Conservation (phyloP, 495 filamentous ascomycete genomes). For the Daldinia caldariorum region DNA sequence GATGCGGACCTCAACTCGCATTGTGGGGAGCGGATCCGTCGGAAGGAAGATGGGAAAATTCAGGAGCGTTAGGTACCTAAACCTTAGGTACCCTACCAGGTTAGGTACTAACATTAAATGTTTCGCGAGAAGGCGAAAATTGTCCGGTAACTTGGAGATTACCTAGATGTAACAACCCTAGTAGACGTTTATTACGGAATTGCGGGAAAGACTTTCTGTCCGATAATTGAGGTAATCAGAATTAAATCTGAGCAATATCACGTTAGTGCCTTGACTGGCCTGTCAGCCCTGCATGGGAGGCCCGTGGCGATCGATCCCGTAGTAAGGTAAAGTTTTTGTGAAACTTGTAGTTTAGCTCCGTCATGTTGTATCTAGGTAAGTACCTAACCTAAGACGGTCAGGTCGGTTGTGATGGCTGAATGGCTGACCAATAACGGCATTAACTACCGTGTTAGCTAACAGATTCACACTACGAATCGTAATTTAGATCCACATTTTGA, state of each 20-base stretch:
- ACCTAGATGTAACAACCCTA: no score
- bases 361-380: no score
- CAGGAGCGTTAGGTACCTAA: slow-evolving; percentile 5
- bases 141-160: not conserved
- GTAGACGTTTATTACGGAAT: slow-evolving; percentile 23
- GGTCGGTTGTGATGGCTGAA: no score
- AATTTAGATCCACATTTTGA: slow-evolving; percentile 34
- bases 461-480: slow-evolving; percentile 12
- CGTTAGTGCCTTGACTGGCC: not conserved
- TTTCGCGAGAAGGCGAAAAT: slow-evolving; percentile 4
- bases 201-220: not conserved
- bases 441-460: slow-evolving; percentile 14
- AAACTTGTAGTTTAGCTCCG: no score
- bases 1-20: not conserved
- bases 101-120: not conserved
- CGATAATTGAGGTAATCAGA: not conserved
- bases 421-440: slow-evolving; percentile 3
- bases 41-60: slow-evolving; percentile 28
- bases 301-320: not conserved
- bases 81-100: no score
- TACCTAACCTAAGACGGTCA: no score
- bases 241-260: not conserved
- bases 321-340: not conserved
- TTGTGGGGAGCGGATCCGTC: slow-evolving; percentile 36
- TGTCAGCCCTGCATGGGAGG: slow-evolving; percentile 6